Conservation (phyloP, 73 alveolate genomes). For the Tetrahymena malaccensis region DNA sequence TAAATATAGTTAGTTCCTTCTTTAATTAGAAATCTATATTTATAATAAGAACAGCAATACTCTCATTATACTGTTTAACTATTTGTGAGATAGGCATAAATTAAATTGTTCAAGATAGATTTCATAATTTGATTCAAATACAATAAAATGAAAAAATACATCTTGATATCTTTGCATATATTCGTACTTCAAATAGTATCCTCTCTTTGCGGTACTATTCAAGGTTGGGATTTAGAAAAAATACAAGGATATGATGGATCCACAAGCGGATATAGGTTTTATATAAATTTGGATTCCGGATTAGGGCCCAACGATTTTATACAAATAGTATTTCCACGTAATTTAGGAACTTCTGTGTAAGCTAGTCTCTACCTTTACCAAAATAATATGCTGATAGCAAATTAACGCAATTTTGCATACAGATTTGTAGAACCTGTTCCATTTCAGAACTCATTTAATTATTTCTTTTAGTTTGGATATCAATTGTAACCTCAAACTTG, state of each 20-base stretch:
- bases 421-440: neutral
- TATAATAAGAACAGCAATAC: no score
- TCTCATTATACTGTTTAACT: neutral
- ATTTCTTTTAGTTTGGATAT: neutral
- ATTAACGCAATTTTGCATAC: neutral
- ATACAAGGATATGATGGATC: neutral
- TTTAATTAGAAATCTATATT: no score
- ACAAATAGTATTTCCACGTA: neutral
- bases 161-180: neutral
- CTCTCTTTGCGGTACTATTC: neutral
- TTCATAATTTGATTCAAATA: no score
- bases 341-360: neutral
- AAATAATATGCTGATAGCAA: neutral
- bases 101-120: neutral
- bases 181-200: neutral
- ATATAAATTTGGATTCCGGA: neutral
- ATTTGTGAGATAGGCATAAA: neutral
- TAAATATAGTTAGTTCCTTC: no score
- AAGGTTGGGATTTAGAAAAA: neutral
- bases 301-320: neutral
- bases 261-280: neutral
- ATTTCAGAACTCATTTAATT: neutral
- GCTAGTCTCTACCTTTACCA: neutral
- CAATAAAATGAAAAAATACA: neutral
- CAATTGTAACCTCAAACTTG: neutral